Conservation (phyloP, 805 yeast genomes). For the Yamadazyma phyllophila region DNA sequence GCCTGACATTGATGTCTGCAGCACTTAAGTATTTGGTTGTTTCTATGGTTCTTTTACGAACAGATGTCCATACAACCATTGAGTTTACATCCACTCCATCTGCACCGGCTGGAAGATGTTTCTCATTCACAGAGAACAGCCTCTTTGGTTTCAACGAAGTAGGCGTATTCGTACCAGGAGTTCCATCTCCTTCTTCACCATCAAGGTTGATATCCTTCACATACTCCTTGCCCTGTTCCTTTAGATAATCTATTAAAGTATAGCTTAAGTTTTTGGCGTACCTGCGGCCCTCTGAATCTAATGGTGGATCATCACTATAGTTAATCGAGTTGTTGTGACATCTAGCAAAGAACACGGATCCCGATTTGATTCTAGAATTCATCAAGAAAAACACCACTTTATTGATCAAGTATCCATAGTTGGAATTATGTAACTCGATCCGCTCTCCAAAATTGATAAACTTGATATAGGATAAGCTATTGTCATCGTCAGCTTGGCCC, state of each 20-base stretch:
- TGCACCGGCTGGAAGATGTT: constrained; percentile 46
- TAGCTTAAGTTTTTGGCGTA: constrained; percentile 66
- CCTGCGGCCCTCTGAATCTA: constrained; percentile 67
- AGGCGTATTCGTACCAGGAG: constrained; percentile 6
- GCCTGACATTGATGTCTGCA: constrained; percentile 63
- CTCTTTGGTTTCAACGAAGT: constrained; percentile 7
- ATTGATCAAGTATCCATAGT: constrained; percentile 84
- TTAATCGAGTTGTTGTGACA: constrained; percentile 58
- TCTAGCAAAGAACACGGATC: constrained; percentile 90
- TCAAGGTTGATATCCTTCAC: constrained; percentile 2
- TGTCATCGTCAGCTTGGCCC: constrained; percentile 43
- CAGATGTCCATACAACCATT: constrained; percentile 93
- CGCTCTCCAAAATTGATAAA: constrained; percentile 88
- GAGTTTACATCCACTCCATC: constrained; percentile 61
- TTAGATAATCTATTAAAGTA: constrained; percentile 46
- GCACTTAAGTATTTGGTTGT: constrained; percentile 62
- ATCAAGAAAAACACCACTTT: constrained; percentile 89
- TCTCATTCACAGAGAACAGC: constrained; percentile 31
- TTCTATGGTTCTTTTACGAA: constrained; percentile 77
- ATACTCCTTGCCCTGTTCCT: constrained; percentile 33
- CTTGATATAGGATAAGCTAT: constrained; percentile 66
- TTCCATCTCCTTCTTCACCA: constrained; percentile 7
- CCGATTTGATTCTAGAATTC: constrained; percentile 84
- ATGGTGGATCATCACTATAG: constrained; percentile 75
- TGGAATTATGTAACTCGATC: constrained; percentile 73